These are phyloP conservation scores for Colletotrichum sp. DNA, from an alignment of 2,329 filamentous ascomycete genomes.

Conservation along the genomic window DNA sequence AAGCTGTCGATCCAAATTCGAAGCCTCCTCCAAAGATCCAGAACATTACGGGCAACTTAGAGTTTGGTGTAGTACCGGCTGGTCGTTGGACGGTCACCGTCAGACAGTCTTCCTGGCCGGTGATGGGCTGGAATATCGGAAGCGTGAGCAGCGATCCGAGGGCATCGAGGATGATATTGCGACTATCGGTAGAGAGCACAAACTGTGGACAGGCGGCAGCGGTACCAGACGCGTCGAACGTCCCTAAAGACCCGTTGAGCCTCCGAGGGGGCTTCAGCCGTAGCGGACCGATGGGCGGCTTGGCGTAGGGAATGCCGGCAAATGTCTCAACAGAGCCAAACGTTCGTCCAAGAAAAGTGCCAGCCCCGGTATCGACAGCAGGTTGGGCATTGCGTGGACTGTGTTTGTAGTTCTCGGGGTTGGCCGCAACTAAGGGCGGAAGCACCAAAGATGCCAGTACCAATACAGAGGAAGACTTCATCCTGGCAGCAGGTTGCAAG, in stretches of 20 bases:
- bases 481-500: not conserved
- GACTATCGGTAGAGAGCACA: constrained; percentile 56
- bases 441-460: not conserved
- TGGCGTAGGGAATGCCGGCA: constrained; percentile 77
- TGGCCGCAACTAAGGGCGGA: not conserved
- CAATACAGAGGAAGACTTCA: not conserved
- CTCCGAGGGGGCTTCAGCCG: constrained; percentile 73
- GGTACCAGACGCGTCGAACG: constrained; percentile 61
- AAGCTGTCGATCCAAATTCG: constrained; percentile 54
- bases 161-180: constrained; percentile 45
- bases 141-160: constrained; percentile 57
- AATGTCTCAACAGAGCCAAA: constrained; percentile 66
- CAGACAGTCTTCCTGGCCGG: constrained; percentile 69
- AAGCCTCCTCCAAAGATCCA: constrained; percentile 77
- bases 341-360: constrained; percentile 59
- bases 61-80: constrained; percentile 53
- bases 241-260: constrained; percentile 62
- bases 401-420: not conserved
- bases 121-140: constrained; percentile 61
- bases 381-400: constrained; percentile 34
- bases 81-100: constrained; percentile 67
- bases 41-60: constrained; percentile 70
- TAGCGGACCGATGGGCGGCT: constrained; percentile 69
- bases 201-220: constrained; percentile 77
- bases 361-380: constrained; percentile 59